A percentile compares a stretch with the other conserved stretches of the same genome.
Conservation (phyloP, 2,329 filamentous ascomycete species). For the Colletotrichum tanaceti region DNA sequence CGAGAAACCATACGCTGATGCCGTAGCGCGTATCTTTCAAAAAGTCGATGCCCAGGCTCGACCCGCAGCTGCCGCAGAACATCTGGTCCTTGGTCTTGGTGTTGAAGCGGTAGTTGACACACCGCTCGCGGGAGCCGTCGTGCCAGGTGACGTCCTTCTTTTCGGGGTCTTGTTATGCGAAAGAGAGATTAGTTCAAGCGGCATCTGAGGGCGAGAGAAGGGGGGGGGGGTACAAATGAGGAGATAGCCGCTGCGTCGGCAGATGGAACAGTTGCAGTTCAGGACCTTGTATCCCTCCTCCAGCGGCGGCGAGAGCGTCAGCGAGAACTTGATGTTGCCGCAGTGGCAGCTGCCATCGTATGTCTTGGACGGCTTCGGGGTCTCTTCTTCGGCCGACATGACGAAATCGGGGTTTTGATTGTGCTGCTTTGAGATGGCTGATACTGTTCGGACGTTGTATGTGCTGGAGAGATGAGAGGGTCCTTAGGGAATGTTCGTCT, state of each 20-base stretch:
- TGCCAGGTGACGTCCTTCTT: conserved; percentile 57
- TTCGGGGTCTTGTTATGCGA: conserved; percentile 51
- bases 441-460: neutral
- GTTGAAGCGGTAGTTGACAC: conserved; percentile 58
- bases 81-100: conserved; percentile 60
- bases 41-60: conserved; percentile 61
- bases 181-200: neutral
- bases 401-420: neutral
- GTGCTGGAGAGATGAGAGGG: neutral
- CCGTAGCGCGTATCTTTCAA: conserved; percentile 51
- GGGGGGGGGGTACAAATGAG: conserved; percentile 55
- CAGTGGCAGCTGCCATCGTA: conserved; percentile 66
- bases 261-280: conserved; percentile 67
- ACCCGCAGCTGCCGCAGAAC: conserved; percentile 61
- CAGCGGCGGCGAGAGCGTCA: conserved; percentile 61
- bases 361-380: conserved; percentile 47
- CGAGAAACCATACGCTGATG: conserved; percentile 54
- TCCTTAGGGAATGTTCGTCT: too few species aligned
- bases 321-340: conserved; percentile 60
- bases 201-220: neutral
- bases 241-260: conserved; percentile 62
- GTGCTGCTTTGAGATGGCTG: too few species aligned
- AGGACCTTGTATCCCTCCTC: conserved; percentile 55
- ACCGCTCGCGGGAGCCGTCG: conserved; percentile 51
- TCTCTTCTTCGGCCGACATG: conserved; percentile 39